Evolutionary conservation across 192 early-diverging fungal species (phyloP).

Genomic region (Linnemannia hyalina): DNA sequence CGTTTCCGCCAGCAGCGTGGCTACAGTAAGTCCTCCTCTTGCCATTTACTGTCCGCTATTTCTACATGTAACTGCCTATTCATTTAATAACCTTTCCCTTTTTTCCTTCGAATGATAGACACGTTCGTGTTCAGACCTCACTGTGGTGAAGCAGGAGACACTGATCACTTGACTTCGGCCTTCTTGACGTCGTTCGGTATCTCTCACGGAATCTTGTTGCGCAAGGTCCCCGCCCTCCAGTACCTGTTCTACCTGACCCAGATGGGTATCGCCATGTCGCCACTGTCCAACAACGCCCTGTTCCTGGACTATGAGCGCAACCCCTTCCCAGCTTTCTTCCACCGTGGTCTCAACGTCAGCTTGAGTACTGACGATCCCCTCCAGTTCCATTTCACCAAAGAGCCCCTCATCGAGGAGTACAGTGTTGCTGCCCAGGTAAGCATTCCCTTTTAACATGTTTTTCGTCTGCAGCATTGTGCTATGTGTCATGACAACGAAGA

Average conservation of each 20-base stretch:
- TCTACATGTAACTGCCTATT: not conserved
- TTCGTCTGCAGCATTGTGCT: not conserved
- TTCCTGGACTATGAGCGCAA: conserved; percentile 97
- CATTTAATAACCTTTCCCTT: not conserved
- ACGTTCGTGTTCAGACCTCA: conserved; percentile 97
- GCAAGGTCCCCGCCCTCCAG: conserved; percentile 96
- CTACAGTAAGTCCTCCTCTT: conserved; percentile 72
- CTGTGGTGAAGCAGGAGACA: conserved; percentile 96
- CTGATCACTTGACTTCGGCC: conserved; percentile 92
- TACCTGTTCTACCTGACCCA: conserved; percentile 97
- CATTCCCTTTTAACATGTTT: not conserved
- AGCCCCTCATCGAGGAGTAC: conserved; percentile 98
- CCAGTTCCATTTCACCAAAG: conserved; percentile 99
- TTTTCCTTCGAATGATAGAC: conserved; percentile 59
- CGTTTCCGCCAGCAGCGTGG: conserved; percentile 82
- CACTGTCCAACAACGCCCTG: conserved; percentile 96
- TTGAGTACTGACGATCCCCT: conserved; percentile 96
- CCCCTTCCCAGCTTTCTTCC: conserved; percentile 93
- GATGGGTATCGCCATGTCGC: conserved; percentile 98
- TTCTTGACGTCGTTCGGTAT: conserved; percentile 93
- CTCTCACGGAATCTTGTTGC: conserved; percentile 93
- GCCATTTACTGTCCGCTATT: not conserved
- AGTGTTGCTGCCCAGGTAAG: conserved; percentile 92
- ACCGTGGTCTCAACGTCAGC: conserved; percentile 94
- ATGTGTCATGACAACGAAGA: not conserved